Conservation (phyloP, 208 protist species). For the Leishmania aethiopica region DNA sequence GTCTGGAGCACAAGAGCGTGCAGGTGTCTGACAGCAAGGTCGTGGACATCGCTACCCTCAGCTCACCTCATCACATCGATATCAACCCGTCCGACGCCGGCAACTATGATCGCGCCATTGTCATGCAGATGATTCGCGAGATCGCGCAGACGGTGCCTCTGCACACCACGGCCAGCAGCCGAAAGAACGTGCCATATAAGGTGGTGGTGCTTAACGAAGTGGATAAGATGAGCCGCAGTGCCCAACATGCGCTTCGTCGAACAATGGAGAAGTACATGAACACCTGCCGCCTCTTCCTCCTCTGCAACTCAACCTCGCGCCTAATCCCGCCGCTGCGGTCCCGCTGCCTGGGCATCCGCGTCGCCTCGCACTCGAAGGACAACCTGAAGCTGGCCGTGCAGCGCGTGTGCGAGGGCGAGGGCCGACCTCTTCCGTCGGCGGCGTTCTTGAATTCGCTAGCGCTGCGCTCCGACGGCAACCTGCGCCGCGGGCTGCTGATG, state of each 20-base stretch:
- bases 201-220: slow-evolving; percentile 98
- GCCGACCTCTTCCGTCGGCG: slow-evolving; percentile 47
- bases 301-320: slow-evolving; percentile 93
- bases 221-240: slow-evolving; percentile 95
- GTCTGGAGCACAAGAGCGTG: slow-evolving; percentile 91
- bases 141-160: slow-evolving; percentile 96
- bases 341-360: slow-evolving; percentile 97
- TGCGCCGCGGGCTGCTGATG: slow-evolving; percentile 96
- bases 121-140: slow-evolving; percentile 99
- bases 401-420: slow-evolving; percentile 76
- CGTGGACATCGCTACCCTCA: slow-evolving; percentile 97
- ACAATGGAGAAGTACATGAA: slow-evolving; percentile 99
- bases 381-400: slow-evolving; percentile 86
- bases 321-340: slow-evolving; percentile 98
- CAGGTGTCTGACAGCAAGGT: slow-evolving; percentile 92
- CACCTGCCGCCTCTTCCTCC: slow-evolving; percentile 97
- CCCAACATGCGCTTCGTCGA: slow-evolving; percentile 99
- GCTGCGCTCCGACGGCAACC: slow-evolving; percentile 90
- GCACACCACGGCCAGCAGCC: slow-evolving; percentile 28
- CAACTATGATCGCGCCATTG: slow-evolving; percentile 96
- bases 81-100: slow-evolving; percentile 99
- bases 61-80: slow-evolving; percentile 98
- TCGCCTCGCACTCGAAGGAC: slow-evolving; percentile 93
- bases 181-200: slow-evolving; percentile 76
- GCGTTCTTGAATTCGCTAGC: slow-evolving; percentile 78